These are phyloP conservation scores for Besnoitia besnoiti DNA, from an alignment of 169 alveolate species.

Conservation along the genomic window DNA sequence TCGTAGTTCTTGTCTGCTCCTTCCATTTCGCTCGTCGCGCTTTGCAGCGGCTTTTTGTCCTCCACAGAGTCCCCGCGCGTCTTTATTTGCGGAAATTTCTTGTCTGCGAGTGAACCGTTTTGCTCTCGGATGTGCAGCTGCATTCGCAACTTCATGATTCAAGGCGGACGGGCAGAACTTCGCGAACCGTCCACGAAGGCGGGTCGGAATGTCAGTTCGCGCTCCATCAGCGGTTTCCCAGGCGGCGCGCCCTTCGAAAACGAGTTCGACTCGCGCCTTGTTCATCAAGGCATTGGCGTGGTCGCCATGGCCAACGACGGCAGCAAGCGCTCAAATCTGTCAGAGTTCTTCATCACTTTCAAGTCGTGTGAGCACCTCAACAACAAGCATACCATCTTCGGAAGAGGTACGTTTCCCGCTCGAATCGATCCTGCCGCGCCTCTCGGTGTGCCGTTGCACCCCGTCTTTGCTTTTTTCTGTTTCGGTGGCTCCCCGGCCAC, in stretches of 20 bases:
- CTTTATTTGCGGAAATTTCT: neutral
- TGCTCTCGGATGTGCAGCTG: conserved; percentile 27
- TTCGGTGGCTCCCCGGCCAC: neutral
- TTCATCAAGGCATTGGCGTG: conserved; percentile 56
- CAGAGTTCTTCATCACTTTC: conserved; percentile 68
- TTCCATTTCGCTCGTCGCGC: neutral
- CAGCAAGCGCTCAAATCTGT: conserved; percentile 4
- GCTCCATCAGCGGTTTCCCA: conserved; percentile 32
- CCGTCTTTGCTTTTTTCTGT: neutral
- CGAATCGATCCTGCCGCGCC: neutral
- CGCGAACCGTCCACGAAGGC: neutral
- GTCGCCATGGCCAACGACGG: conserved; percentile 59
- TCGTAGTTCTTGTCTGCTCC: neutral
- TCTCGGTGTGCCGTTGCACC: neutral
- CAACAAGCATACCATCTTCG: conserved; percentile 68
- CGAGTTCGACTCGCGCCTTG: conserved; percentile 21
- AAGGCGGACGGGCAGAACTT: conserved; percentile 65
- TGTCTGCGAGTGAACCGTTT: neutral
- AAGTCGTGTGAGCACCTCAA: conserved; percentile 47
- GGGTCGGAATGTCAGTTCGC: neutral
- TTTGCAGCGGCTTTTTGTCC: too few relatives aligned
- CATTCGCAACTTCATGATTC: conserved; percentile 62
- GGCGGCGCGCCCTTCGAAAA: conserved; percentile 57
- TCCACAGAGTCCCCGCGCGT: neutral
- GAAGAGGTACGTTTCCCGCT: conserved; percentile 51